Evolutionary conservation across 768 basidiomycete genomes (phyloP).

Genomic region (Tulasnella sp.): DNA sequence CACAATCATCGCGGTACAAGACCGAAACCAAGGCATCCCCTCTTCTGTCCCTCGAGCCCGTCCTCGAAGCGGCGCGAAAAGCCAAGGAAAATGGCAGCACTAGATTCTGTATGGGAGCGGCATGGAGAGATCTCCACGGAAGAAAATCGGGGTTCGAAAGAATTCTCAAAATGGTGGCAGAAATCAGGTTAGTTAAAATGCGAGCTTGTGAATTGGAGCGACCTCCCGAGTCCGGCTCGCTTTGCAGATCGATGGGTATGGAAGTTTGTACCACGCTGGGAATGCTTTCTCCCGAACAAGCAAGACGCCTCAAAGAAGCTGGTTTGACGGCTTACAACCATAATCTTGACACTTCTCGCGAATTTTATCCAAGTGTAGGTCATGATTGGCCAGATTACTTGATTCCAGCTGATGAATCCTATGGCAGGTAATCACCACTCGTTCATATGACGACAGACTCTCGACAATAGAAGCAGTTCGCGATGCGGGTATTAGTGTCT

Average conservation of each 20-base stretch:
- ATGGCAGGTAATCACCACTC: slow-evolving; percentile 83
- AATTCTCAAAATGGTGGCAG: slow-evolving; percentile 83
- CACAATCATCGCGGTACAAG: slow-evolving; percentile 90
- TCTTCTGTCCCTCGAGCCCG: slow-evolving; percentile 84
- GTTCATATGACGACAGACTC: slow-evolving; percentile 89
- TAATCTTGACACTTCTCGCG: slow-evolving; percentile 95
- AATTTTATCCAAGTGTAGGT: slow-evolving; percentile 80
- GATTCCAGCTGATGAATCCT: slow-evolving; percentile 12
- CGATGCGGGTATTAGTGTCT: slow-evolving; percentile 93
- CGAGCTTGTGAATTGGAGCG: background rate
- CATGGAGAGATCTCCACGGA: slow-evolving; percentile 92
- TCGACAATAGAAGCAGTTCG: slow-evolving; percentile 87
- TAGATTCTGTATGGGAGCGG: slow-evolving; percentile 98
- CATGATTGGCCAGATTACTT: background rate
- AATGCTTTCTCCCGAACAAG: slow-evolving; percentile 94
- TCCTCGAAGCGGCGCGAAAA: slow-evolving; percentile 84
- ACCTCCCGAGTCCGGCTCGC: background rate
- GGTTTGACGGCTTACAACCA: slow-evolving; percentile 98
- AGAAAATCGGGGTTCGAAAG: slow-evolving; percentile 90
- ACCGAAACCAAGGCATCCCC: slow-evolving; percentile 85
- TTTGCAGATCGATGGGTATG: slow-evolving; percentile 76
- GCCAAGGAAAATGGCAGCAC: slow-evolving; percentile 97
- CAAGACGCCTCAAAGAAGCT: slow-evolving; percentile 85
- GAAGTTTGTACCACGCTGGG: slow-evolving; percentile 99
- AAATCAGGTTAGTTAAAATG: slow-evolving; percentile 34